Conservation (phyloP, 352 stramenopile genomes). For the Globisporangium emineosum region DNA sequence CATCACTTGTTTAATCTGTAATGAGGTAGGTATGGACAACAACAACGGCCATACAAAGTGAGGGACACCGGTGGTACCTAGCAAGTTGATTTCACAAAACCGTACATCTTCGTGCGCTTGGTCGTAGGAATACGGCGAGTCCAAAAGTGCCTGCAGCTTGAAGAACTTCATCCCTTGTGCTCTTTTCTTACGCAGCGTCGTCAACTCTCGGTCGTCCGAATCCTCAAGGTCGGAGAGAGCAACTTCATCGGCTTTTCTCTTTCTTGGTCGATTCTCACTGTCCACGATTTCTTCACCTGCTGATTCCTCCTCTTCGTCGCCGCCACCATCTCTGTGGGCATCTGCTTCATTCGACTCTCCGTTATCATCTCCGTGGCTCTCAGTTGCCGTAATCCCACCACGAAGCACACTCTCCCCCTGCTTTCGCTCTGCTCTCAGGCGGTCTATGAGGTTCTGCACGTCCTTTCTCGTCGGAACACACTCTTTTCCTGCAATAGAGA, state of each 20-base stretch:
- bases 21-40: not conserved
- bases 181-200: not conserved
- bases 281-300: not conserved
- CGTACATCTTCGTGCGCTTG: not conserved
- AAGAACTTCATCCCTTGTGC: not conserved
- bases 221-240: not conserved
- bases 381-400: too few relatives aligned
- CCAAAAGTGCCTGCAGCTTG: not conserved
- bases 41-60: not conserved
- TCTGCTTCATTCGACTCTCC: too few relatives aligned
- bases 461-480: constrained; percentile 1
- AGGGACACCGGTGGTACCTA: not conserved
- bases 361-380: not conserved
- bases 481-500: not conserved
- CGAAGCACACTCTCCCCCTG: too few relatives aligned
- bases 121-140: constrained; percentile 9
- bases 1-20: not conserved
- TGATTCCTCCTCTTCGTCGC: too few relatives aligned
- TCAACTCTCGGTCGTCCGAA: not conserved
- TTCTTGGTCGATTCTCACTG: not conserved
- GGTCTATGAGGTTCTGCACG: constrained; percentile 1
- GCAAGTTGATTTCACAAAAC: not conserved
- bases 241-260: constrained; percentile 1
- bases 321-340: too few relatives aligned
- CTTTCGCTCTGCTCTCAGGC: not conserved